Evolutionary conservation across 108 stramenopile genomes (phyloP), one percentile per base, ranked within the genome.

Genomic region (Asterionellopsis glacialis): DNA sequence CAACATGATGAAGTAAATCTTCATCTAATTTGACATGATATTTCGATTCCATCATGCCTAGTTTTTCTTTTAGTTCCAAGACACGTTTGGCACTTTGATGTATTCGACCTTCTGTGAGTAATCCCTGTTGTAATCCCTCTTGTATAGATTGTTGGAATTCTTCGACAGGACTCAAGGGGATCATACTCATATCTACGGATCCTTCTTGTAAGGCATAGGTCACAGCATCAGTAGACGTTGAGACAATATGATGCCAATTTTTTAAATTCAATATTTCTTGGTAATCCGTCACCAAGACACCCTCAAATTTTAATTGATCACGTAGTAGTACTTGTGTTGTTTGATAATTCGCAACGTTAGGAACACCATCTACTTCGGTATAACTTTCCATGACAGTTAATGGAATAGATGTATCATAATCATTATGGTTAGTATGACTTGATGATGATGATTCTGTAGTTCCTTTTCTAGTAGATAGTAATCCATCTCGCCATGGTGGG

Each of bases 261-360:
- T 77, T 41, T 21, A 85, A 45, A 60, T 94, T 94, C 33, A 61
- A 65, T 19, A 94, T 89, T 70, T 94, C 92, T 19, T 68, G 59
- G 57, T 94, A 94, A 56, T 94, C 92, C 19, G 92, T 94, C 22
- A 94, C 87, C 45, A 91, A 39, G 68, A 91, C 77, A 0, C 89
- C 89, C 12, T 74, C 56, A 67, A 89, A 94, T 5, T 54, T 64
- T 52, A 94, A 57, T 50, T 84, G 63, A 0, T 80, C 60, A 23
- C 92, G 63, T 55, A 94, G 44, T 41, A 94, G 38, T 1, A 74
- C 66, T 26, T 68, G 50, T 15, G 90, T 72, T 19, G 72, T 42
- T 2, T 70, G 24, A 1, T 52, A 67, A 48, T 85, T 81, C 21
- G 73, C 68, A 38, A 80, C 81, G 53, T 85, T 81, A 9, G 83